Evolutionary conservation across 352 stramenopile genomes (phyloP).

Genomic region (Globisporangium paddicum): DNA sequence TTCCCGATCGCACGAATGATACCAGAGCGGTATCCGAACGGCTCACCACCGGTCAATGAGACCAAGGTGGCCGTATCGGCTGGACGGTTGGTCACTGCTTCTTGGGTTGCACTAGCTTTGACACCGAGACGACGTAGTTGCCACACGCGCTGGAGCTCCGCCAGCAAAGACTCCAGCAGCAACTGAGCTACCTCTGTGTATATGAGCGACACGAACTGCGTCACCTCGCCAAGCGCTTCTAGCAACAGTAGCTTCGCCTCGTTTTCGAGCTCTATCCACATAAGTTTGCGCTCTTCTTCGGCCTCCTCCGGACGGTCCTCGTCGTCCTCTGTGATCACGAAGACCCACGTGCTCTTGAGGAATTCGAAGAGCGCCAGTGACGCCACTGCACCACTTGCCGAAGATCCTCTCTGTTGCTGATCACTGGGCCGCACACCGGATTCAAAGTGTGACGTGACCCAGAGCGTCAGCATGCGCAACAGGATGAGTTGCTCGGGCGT

Average conservation of each 20-base stretch:
- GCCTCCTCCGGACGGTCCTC: slow-evolving; percentile 59
- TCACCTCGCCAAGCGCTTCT: slow-evolving; percentile 62
- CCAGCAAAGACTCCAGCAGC: slow-evolving; percentile 39
- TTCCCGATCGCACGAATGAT: slow-evolving; percentile 84
- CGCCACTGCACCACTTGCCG: not conserved
- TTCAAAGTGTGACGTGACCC: slow-evolving; percentile 28
- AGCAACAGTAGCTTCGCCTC: slow-evolving; percentile 73
- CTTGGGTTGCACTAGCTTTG: not conserved
- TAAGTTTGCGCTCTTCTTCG: slow-evolving; percentile 50
- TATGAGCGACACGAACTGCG: slow-evolving; percentile 15
- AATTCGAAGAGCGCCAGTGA: slow-evolving; percentile 36
- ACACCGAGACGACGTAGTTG: slow-evolving; percentile 25
- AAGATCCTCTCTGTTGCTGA: slow-evolving; percentile 6
- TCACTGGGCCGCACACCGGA: not conserved
- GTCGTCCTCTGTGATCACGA: slow-evolving; percentile 31
- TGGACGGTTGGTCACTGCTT: slow-evolving; percentile 17
- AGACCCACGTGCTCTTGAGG: slow-evolving; percentile 48
- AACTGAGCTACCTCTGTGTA: slow-evolving; percentile 2
- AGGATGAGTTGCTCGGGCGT: slow-evolving; percentile 80
- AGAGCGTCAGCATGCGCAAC: slow-evolving; percentile 71
- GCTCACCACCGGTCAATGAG: slow-evolving; percentile 22
- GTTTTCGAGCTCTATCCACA: slow-evolving; percentile 77
- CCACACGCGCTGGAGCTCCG: slow-evolving; percentile 64
- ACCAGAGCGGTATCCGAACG: slow-evolving; percentile 65
- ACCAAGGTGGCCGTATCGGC: not conserved